Evolutionary conservation across 129 eudicot species (phyloP), one percentile per base, ranked within the genome.

Genomic region (Flaveria ramosissima): DNA sequence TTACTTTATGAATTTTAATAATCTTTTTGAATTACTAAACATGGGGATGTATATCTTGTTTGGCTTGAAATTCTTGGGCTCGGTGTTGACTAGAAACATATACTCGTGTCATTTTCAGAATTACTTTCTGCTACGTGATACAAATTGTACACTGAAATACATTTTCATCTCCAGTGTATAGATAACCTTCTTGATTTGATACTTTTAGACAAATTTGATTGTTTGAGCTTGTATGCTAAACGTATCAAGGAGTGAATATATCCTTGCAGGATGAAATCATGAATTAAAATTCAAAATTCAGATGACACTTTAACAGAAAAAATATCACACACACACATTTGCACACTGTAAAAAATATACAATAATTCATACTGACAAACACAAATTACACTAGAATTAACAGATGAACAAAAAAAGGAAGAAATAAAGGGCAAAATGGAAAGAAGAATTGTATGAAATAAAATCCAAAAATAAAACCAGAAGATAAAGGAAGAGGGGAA

Each of bases 191-290:
- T 57, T 57, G 32, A 20, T 57, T 57, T 57, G 15, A 57, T 57
- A 9, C 30, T 17, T 55, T 7, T 9, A 20, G 24, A 55, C 41
- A 19, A 55, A 55, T 55, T 55, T 55, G 62, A 19, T 19, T 55
- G 62, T 55, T 7, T 55, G 27, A 55, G 62, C 62, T 55, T 55
- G 62, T 55, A 19, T 55, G 62, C 11, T 55, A 55, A 55, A 55
- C 62, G 17, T 55, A 55, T 55, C 61, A 55, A 55, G 62, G 62
- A 55, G 27, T 55, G 27, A 55, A 55, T 7, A 55, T 55, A 23
- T 19, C 26, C 26, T 2, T 55, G 7, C 23, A 55, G 3, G 62
- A 55, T 55, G 24, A 55, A 17, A 17, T 19, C 27, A 10, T 55
- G 26, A 55, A 20, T 20, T 17, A 55, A 12, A 17, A 55, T 7